Evolutionary conservation across 139 green algal genomes (phyloP), one percentile per base, ranked within the genome.

Genomic region (Trebouxia sp.): DNA sequence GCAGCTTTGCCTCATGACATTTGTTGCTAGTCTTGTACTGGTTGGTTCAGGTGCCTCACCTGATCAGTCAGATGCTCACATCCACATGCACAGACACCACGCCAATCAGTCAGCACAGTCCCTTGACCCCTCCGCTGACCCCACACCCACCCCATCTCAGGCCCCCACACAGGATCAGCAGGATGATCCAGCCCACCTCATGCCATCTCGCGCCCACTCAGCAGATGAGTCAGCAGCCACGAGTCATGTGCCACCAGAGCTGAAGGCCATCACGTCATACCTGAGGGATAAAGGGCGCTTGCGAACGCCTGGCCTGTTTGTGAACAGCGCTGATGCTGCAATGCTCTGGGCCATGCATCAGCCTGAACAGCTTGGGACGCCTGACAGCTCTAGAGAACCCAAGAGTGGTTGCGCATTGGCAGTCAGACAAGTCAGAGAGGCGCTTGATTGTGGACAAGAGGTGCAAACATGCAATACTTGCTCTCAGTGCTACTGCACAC

Each of bases 271-370:
- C 7, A 78, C 78, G 28, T 24, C 17, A 0, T 81, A 58, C 22
- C n/a, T 88, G 67, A 65, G 79, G 74, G 50, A 28, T 1, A 47
- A 70, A 6, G 58, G 77, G 30, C 51, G 75, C n/a, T 66, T 90
- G 48, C 48, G 62, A 30, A 90, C 86, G 6, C 56, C 81, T 24
- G 80, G 83, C 17, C 66, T 90, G 20, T 90, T 90, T 51, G 50
- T 85, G 7, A 45, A 87, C 38, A 86, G 86, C 56, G 51, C 55
- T 8, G 72, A 83, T 50, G 30, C 77, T 32, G 65, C 65, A 39
- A 51, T 78, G 78, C 42, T 72, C 14, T 72, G 62, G 32, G 62
- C 32, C 5, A 72, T 72, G 62, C 62, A 72, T 39, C 69, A 55
- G 14, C 69, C 69, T 55, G 10, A n/a, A 22, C 20, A 38, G 14